Percentiles rank a stretch among this genome's conserved stretches.
Evolutionary conservation across 305 asterid species (phyloP).

Genomic region (Fraxinus sp.): DNA sequence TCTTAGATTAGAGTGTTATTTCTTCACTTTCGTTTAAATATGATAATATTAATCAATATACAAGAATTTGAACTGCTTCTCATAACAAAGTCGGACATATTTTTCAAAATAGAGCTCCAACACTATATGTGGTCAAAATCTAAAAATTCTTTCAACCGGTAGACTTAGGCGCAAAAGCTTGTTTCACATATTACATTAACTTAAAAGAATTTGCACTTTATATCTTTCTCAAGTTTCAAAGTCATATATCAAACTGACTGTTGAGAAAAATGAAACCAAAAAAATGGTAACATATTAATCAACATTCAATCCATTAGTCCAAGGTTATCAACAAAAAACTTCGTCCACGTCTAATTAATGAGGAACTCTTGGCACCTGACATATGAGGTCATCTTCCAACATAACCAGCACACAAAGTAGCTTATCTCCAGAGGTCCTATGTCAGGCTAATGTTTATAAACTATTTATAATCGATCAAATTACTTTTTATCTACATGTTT

Average conservation of each 20-base stretch:
- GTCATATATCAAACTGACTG: not conserved
- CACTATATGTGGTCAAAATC: not conserved
- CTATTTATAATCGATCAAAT: not conserved
- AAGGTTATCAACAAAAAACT: not conserved
- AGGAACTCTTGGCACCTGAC: not conserved
- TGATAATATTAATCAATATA: not conserved
- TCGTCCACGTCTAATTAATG: not conserved
- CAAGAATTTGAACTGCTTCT: not conserved
- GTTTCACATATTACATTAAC: not conserved
- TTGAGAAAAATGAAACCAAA: not conserved
- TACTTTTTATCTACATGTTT: not conserved
- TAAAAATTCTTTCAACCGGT: not conserved
- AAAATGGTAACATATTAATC: not conserved
- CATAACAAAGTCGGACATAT: not conserved
- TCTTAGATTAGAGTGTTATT: not conserved
- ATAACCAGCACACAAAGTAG: not conserved
- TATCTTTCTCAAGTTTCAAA: not conserved
- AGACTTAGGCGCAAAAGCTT: not conserved
- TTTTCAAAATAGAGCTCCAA: not conserved
- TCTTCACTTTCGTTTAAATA: not conserved
- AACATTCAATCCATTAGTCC: not conserved
- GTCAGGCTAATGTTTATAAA: not conserved
- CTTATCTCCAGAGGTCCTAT: not conserved
- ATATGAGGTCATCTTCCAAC: not conserved
- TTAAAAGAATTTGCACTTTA: not conserved